phyloP scores from a whole-genome alignment of 2,329 filamentous ascomycete species.

The Harringtonia lauricola region DNA sequence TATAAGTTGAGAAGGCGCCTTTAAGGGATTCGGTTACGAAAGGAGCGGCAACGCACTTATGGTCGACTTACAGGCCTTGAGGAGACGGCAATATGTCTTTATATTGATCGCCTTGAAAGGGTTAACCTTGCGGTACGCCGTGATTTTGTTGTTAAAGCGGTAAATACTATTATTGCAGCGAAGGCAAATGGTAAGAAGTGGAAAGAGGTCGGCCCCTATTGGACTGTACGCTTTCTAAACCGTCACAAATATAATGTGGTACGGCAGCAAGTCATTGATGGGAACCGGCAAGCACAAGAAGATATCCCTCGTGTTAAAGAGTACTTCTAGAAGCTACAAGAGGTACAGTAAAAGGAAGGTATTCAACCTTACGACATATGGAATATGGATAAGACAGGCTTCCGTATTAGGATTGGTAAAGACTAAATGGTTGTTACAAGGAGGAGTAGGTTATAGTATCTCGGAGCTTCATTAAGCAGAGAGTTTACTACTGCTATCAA shows the following conservation, averaged over 20 bases:
- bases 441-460: background rate
- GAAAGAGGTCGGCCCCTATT: background rate
- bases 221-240: background rate
- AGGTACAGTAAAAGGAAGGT: background rate
- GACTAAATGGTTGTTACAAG: background rate
- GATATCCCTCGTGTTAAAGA: background rate
- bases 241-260: background rate
- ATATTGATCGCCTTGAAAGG: background rate
- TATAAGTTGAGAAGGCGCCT: background rate
- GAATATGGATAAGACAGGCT: background rate
- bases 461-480: background rate
- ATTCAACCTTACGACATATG: background rate
- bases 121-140: background rate
- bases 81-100: background rate
- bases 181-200: background rate
- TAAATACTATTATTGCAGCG: background rate
- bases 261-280: background rate
- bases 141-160: background rate
- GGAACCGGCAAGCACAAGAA: background rate
- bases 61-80: background rate
- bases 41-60: background rate
- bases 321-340: background rate
- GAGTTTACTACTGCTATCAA: background rate
- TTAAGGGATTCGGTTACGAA: background rate
- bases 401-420: background rate